Evolutionary conservation across 208 protist species (phyloP).

Genomic region (Giardia muris): DNA sequence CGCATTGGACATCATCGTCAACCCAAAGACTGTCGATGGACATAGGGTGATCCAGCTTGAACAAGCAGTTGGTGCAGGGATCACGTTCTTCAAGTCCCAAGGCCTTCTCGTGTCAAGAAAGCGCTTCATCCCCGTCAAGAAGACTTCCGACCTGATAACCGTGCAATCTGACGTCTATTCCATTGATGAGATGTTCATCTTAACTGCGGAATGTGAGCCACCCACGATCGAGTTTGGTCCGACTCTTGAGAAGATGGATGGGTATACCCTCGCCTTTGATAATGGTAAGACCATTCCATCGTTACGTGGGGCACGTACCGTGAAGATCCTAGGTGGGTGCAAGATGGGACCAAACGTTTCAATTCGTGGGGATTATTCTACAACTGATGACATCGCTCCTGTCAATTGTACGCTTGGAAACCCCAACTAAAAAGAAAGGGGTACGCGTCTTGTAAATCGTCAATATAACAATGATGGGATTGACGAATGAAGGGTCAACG

Average conservation of each 20-base stretch:
- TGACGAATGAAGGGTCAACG: too few relatives aligned
- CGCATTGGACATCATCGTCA: conserved; percentile 61
- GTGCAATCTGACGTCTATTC: conserved; percentile 61
- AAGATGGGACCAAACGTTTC: background rate
- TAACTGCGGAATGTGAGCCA: background rate
- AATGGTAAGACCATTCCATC: background rate
- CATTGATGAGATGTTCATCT: background rate
- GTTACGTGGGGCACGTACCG: background rate
- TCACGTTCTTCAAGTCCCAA: conserved; percentile 64
- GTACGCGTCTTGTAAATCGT: too few relatives aligned
- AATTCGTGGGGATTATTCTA: background rate
- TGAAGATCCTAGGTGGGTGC: background rate
- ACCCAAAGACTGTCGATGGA: conserved; percentile 46
- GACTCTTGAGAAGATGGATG: background rate
- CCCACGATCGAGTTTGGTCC: background rate
- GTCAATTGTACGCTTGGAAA: too few relatives aligned
- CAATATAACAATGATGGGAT: too few relatives aligned
- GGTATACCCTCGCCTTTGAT: background rate
- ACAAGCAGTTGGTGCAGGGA: conserved; percentile 72
- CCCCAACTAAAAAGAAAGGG: too few relatives aligned
- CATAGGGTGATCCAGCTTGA: conserved; percentile 59
- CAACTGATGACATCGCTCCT: too few relatives aligned
- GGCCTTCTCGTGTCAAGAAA: conserved; percentile 68
- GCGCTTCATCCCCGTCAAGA: conserved; percentile 92
- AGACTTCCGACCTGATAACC: conserved; percentile 72